Percentiles rank a stretch among this genome's conserved stretches.
phyloP scores from a whole-genome alignment of 2,329 filamentous ascomycete genomes.

The Emmonsiellopsis sp. region DNA sequence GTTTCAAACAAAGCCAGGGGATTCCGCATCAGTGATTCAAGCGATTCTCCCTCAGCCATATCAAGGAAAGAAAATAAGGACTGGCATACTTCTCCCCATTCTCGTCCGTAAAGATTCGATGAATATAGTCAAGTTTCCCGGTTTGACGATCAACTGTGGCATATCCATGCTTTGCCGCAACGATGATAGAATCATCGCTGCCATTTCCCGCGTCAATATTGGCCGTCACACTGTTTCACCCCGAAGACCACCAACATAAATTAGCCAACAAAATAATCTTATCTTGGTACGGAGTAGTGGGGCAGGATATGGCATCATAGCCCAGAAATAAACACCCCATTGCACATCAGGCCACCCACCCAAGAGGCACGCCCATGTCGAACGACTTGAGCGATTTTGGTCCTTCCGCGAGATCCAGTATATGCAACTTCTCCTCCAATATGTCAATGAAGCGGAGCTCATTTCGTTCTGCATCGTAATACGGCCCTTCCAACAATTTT shows the following conservation, averaged over 20 bases:
- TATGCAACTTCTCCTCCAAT: slow-evolving; percentile 63
- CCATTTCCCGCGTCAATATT: background rate
- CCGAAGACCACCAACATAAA: too few species aligned
- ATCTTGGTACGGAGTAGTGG: too few species aligned
- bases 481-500: slow-evolving; percentile 33
- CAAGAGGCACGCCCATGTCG: slow-evolving; percentile 49
- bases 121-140: slow-evolving; percentile 47
- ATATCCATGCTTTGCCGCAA: slow-evolving; percentile 72
- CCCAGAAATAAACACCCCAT: background rate
- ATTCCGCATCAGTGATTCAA: slow-evolving; percentile 29
- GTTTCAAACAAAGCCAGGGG: slow-evolving; percentile 2
- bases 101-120: slow-evolving; percentile 45
- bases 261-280: too few species aligned
- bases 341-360: slow-evolving; percentile 27
- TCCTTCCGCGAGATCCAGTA: slow-evolving; percentile 55
- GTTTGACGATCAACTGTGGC: slow-evolving; percentile 63
- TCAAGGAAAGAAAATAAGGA: background rate
- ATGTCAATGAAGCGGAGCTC: slow-evolving; percentile 54
- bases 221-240: background rate
- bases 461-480: slow-evolving; percentile 27
- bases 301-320: too few species aligned
- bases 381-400: slow-evolving; percentile 48
- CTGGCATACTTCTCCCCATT: slow-evolving; percentile 30
- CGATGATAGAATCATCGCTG: slow-evolving; percentile 39
- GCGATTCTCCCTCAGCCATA: too few species aligned